Evolutionary conservation across 495 filamentous ascomycete genomes (phyloP).

Genomic region (Penicillium atrosanguineum): DNA sequence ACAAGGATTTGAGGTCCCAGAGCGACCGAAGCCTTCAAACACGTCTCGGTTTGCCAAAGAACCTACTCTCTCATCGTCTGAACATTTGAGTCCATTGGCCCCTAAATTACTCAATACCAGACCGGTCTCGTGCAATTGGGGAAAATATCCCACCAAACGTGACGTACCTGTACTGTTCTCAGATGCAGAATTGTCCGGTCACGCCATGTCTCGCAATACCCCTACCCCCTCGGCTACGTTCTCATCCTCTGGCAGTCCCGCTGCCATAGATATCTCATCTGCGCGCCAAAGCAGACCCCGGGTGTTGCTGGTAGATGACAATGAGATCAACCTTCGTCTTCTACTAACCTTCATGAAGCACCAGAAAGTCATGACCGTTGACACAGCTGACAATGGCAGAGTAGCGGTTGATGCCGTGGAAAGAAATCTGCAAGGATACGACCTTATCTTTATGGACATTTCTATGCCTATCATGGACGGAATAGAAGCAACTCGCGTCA

Average conservation of each 20-base stretch:
- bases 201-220: too few relatives aligned
- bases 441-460: conserved; percentile 61
- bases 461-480: conserved; percentile 75
- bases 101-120: background rate
- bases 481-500: conserved; percentile 63
- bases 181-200: background rate
- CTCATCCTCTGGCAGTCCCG: background rate
- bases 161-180: too few relatives aligned
- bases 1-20: background rate
- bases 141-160: background rate
- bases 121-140: background rate
- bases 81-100: background rate
- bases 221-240: background rate
- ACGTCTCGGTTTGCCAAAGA: background rate
- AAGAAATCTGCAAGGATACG: conserved; percentile 33
- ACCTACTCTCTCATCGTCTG: background rate
- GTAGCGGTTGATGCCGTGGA: conserved; percentile 48
- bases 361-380: conserved; percentile 31
- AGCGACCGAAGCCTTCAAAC: background rate
- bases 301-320: conserved; percentile 69
- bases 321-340: conserved; percentile 66
- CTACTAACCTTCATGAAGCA: conserved; percentile 58
- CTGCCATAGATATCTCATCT: background rate
- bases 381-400: conserved; percentile 49
- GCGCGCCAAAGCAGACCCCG: conserved; percentile 5